Evolutionary conservation across 495 filamentous ascomycete species (phyloP).

Genomic region (Aspergillus coremiiformis): DNA sequence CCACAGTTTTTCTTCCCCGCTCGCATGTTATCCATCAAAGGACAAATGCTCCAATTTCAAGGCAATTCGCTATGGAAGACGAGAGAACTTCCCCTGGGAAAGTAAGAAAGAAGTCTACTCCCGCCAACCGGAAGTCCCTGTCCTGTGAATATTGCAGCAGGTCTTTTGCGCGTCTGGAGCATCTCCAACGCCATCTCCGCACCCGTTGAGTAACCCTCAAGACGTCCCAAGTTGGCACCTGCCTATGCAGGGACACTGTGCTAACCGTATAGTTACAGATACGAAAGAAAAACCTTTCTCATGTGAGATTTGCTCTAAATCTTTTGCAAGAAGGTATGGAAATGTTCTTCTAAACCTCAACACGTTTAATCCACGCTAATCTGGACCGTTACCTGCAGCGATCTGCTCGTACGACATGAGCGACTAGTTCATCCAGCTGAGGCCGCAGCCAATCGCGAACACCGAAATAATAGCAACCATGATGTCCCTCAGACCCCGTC

Average conservation of each 20-base stretch:
- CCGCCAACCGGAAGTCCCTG: conserved; percentile 39
- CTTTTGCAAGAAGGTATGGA: conserved; percentile 43
- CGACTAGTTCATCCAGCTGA: conserved; percentile 66
- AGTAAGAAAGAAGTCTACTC: conserved; percentile 36
- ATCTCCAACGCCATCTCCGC: conserved; percentile 49
- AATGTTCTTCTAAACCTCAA: conserved; percentile 1
- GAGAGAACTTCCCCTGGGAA: conserved; percentile 34
- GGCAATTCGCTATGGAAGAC: conserved; percentile 37
- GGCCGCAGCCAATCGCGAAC: conserved; percentile 37
- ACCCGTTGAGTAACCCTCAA: conserved; percentile 44
- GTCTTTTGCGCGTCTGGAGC: conserved; percentile 45
- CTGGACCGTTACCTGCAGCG: conserved; percentile 36
- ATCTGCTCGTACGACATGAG: conserved; percentile 65
- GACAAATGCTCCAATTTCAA: conserved; percentile 21
- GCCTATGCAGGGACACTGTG: not conserved
- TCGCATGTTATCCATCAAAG: conserved; percentile 14
- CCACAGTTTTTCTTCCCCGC: conserved; percentile 38
- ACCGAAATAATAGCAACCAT: conserved; percentile 29
- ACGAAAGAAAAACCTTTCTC: conserved; percentile 50
- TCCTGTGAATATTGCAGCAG: conserved; percentile 45
- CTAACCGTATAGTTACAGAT: conserved; percentile 34
- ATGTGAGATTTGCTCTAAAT: conserved; percentile 46
- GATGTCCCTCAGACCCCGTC: conserved; percentile 33
- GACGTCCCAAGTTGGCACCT: conserved; percentile 8
- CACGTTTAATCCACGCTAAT: conserved; percentile 21